Conservation (phyloP, 768 basidiomycete genomes). For the Cyclocybe cylindracea region DNA sequence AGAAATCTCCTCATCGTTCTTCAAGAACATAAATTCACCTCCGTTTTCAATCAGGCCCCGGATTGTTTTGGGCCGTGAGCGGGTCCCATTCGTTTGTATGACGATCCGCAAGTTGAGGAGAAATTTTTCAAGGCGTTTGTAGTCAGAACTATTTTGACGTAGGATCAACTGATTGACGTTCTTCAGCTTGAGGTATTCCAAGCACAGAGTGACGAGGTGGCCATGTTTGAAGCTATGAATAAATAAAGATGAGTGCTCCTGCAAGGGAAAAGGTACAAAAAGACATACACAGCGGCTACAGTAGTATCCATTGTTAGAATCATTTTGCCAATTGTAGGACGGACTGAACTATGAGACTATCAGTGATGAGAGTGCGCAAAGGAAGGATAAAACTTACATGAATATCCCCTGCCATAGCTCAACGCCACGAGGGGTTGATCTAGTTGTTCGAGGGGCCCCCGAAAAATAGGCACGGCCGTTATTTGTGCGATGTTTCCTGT, state of each 20-base stretch:
- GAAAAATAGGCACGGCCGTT: conserved; percentile 48
- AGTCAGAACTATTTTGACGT: conserved; percentile 15
- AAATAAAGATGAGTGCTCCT: background rate
- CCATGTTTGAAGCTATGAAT: conserved; percentile 30
- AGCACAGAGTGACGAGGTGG: conserved; percentile 28
- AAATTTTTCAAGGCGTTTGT: conserved; percentile 36
- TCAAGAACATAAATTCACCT: conserved; percentile 38
- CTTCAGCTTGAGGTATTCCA: conserved; percentile 24
- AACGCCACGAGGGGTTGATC: conserved; percentile 23
- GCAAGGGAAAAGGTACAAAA: background rate
- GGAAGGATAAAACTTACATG: conserved; percentile 36
- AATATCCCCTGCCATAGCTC: conserved; percentile 51
- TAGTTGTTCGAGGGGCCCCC: background rate
- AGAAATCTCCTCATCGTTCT: conserved; percentile 35
- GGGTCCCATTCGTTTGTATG: conserved; percentile 18
- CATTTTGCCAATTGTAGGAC: conserved; percentile 40
- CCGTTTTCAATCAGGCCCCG: conserved; percentile 35
- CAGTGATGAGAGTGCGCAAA: background rate
- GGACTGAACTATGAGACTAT: conserved; percentile 38
- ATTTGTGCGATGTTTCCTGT: conserved; percentile 31
- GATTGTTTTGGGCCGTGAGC: conserved; percentile 33
- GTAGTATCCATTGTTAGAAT: conserved; percentile 49
- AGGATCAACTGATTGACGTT: conserved; percentile 32
- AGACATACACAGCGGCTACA: conserved; percentile 43
- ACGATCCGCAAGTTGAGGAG: conserved; percentile 37